Evolutionary conservation across 2,329 filamentous ascomycete species (phyloP), one percentile per base, ranked within the genome.

Genomic region (Ciborinia camelliae): DNA sequence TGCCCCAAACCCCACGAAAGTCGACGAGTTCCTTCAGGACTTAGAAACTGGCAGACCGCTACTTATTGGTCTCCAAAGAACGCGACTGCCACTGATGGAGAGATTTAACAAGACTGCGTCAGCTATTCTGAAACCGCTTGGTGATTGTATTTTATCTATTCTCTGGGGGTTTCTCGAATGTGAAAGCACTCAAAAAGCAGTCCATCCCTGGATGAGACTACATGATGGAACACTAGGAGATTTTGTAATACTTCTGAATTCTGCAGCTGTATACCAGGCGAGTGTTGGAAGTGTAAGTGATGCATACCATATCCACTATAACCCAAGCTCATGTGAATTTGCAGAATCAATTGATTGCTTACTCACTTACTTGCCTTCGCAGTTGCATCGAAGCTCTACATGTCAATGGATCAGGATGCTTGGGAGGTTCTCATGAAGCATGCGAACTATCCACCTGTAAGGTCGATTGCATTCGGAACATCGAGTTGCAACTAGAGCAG

Each of bases 271-370:
- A 28, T 64, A 61, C 18, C 62, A 64, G 47, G 55, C 55, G n/a
- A 39, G 35, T 28, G 8, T 60, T 35, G 47, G 39, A 14, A 64
- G 37, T 45, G 55, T 64, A 39, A 53, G 62, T 37, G 28, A 15
- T 6, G 28, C 14, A n/a, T 28, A 15, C 28, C n/a, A 3, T 15
- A 32, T 35, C 15, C 4, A n/a, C 20, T 37, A 20, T 26, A 26
- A n/a, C 8, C 30, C 4, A 20, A 23, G 48, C 62, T 64, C 18
- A 64, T 26, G 2, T 55, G 5, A 52, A 43, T 30, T 8, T 43
- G 10, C 47, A 70, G 68, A 62, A 70, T n/a, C 65, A 67, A 54
- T n/a, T 70, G 12, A 68, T 69, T 48, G 64, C 69, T 8, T 65
- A 69, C 35, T 67, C 69, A n/a, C 52, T 70, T 3, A 67, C 66